Conservation (phyloP, 805 yeast genomes). For the Candida silvicultrix region DNA sequence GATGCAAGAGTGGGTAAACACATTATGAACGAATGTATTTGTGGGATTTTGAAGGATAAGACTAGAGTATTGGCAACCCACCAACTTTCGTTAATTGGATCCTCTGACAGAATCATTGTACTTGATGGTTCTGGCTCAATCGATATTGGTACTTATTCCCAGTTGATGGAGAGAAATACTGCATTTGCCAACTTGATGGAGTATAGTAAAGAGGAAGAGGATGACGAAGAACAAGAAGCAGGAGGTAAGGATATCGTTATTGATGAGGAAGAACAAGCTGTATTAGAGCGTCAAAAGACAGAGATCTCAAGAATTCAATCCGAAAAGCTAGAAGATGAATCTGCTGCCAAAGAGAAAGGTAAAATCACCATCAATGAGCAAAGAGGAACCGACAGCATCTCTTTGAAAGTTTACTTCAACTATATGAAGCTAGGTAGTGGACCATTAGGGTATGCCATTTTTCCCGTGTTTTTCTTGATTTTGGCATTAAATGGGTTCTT, state of each 20-base stretch:
- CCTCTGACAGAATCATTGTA: conserved; percentile 66
- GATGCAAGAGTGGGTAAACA: conserved; percentile 85
- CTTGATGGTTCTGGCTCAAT: conserved; percentile 58
- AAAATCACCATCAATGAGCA: conserved; percentile 20
- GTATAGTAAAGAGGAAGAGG: conserved; percentile 30
- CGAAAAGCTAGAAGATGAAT: conserved; percentile 14
- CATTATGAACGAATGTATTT: conserved; percentile 62
- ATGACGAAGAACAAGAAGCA: conserved; percentile 22
- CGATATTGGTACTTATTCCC: conserved; percentile 53
- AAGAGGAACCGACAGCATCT: conserved; percentile 15
- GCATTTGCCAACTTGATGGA: conserved; percentile 48
- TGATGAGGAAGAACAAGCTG: conserved; percentile 24
- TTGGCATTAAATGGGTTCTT: conserved; percentile 37
- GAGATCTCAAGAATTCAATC: conserved; percentile 16
- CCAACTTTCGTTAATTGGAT: conserved; percentile 63
- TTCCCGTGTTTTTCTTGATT: conserved; percentile 22
- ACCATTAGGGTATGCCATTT: conserved; percentile 21
- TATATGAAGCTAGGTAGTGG: conserved; percentile 46
- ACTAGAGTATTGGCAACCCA: conserved; percentile 83
- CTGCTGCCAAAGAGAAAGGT: conserved; percentile 23
- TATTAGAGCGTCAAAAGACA: conserved; percentile 13
- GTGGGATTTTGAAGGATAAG: conserved; percentile 46
- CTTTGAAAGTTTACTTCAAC: conserved; percentile 29
- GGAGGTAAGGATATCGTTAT: conserved; percentile 21
- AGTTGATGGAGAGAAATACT: conserved; percentile 37